These are phyloP conservation scores for Mediolabrus comicus DNA, from an alignment of 108 stramenopile species.

Conservation along the genomic window DNA sequence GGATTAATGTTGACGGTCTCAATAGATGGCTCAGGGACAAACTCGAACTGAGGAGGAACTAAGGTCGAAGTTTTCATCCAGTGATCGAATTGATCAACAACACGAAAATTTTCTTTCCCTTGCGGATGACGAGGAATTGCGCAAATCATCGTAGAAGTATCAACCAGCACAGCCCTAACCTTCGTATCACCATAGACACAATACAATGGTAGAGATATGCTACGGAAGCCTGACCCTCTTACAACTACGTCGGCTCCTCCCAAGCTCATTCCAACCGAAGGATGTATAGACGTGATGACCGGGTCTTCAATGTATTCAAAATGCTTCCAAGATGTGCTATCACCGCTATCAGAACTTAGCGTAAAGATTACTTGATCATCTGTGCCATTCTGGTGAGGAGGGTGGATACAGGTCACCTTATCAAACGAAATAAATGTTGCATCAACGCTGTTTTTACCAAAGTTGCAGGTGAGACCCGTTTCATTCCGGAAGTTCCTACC, in stretches of 20 bases:
- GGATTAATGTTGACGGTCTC: constrained; percentile 9
- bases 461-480: constrained; percentile 29
- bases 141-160: constrained; percentile 26
- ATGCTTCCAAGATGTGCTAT: constrained; percentile 16
- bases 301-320: constrained; percentile 36
- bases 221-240: constrained; percentile 26
- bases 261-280: constrained; percentile 4
- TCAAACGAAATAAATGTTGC: constrained; percentile 29
- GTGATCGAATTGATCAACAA: constrained; percentile 27
- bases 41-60: constrained; percentile 6
- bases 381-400: background rate
- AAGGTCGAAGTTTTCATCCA: background rate
- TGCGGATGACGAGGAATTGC: constrained; percentile 33
- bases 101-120: constrained; percentile 20
- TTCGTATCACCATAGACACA: constrained; percentile 24
- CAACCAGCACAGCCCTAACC: constrained; percentile 9
- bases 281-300: constrained; percentile 10
- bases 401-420: constrained; percentile 21
- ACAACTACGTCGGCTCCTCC: constrained; percentile 20
- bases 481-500: constrained; percentile 34
- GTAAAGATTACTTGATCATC: constrained; percentile 8
- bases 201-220: constrained; percentile 4
- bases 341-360: constrained; percentile 12
- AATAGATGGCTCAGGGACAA: constrained; percentile 23
- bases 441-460: constrained; percentile 18